phyloP scores from a whole-genome alignment of 768 basidiomycete species.

The Fomitopsis pulvina region DNA sequence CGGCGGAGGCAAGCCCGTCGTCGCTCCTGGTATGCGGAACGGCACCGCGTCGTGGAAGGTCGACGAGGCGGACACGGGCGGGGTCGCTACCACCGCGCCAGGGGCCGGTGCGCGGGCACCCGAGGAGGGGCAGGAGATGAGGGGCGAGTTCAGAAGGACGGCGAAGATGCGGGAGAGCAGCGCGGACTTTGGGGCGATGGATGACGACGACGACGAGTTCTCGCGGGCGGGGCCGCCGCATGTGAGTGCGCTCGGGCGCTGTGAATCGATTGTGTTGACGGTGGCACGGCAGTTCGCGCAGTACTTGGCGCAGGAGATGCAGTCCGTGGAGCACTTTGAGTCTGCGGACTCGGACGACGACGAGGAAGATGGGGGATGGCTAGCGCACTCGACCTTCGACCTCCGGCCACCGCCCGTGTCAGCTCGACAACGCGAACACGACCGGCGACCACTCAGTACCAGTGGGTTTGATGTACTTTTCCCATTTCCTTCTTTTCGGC shows the following conservation, averaged over 20 bases:
- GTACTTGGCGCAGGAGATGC: slow-evolving; percentile 72
- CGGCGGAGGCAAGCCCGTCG: slow-evolving; percentile 78
- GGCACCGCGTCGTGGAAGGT: slow-evolving; percentile 67
- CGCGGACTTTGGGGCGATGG: slow-evolving; percentile 57
- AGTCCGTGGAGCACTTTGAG: slow-evolving; percentile 50
- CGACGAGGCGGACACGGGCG: slow-evolving; percentile 43
- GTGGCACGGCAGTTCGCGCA: slow-evolving; percentile 56
- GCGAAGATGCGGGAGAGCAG: slow-evolving; percentile 42
- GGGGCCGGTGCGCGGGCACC: slow-evolving; percentile 12
- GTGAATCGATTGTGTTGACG: not conserved
- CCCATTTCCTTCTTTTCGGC: not conserved
- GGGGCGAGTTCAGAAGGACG: slow-evolving; percentile 56
- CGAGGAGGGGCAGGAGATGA: slow-evolving; percentile 22
- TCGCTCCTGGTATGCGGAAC: slow-evolving; percentile 45
- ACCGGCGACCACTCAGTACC: slow-evolving; percentile 26
- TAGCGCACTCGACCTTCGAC: slow-evolving; percentile 70
- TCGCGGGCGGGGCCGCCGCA: slow-evolving; percentile 38
- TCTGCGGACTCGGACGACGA: slow-evolving; percentile 50
- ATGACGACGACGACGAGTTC: slow-evolving; percentile 34
- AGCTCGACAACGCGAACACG: slow-evolving; percentile 17
- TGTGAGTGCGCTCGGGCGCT: slow-evolving; percentile 25
- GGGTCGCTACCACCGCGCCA: slow-evolving; percentile 13
- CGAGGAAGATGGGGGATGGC: slow-evolving; percentile 72
- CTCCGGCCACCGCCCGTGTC: slow-evolving; percentile 21
- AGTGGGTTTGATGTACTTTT: slow-evolving; percentile 23